phyloP scores from a whole-genome alignment of 2,329 filamentous ascomycete species.

The Alternaria gaisen region DNA sequence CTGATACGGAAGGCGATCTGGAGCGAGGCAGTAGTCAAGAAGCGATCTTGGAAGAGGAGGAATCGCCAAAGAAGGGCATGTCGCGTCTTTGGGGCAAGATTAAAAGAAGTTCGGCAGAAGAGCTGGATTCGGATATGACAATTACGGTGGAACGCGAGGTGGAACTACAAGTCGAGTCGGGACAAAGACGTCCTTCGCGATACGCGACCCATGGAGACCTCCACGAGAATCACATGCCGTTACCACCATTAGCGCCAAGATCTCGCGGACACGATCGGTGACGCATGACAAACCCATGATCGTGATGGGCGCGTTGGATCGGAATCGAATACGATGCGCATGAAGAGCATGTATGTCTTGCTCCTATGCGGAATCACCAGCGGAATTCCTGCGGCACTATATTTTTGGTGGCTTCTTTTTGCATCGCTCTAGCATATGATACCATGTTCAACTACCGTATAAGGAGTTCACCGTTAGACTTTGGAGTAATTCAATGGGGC shows the following conservation, averaged over 20 bases:
- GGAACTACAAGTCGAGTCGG: constrained; percentile 24
- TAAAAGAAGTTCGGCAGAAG: not conserved
- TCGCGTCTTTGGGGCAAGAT: constrained; percentile 26
- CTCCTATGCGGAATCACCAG: not conserved
- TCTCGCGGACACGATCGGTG: not conserved
- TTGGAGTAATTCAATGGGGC: not conserved
- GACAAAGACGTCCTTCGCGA: constrained; percentile 1
- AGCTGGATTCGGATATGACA: constrained; percentile 24
- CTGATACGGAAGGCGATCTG: constrained; percentile 17
- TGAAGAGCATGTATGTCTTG: not conserved
- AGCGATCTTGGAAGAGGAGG: constrained; percentile 13
- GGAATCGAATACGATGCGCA: not conserved
- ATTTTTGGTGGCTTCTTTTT: not conserved
- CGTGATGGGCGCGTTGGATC: not conserved
- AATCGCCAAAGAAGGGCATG: constrained; percentile 3
- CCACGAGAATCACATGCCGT: constrained; percentile 10
- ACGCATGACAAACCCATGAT: not conserved
- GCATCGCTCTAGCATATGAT: not conserved
- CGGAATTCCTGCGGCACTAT: not conserved
- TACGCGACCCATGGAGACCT: not conserved
- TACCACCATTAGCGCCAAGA: not conserved
- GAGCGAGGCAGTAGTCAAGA: constrained; percentile 16
- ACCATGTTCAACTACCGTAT: not conserved
- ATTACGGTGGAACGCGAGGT: constrained; percentile 32
- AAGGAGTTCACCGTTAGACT: constrained; percentile 15